Base-by-base conservation (phyloP, 345 rosid species). In the Linum usitatissimum region DNA sequence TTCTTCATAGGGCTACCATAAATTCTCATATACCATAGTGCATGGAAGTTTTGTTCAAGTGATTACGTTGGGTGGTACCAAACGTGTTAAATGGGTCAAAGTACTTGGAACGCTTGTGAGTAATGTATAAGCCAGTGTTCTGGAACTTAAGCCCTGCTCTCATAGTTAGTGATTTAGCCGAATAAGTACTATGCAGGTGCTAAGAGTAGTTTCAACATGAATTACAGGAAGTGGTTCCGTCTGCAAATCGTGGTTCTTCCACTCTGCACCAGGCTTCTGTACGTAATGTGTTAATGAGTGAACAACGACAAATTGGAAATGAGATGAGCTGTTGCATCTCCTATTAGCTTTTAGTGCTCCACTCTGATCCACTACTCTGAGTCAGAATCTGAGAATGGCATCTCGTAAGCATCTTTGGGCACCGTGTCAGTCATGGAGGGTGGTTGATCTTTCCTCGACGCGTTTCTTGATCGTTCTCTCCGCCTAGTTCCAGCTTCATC, bases 371-470 rank as follows among this genome's bases (percentile, higher is more conserved):
- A 42, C 70, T 79, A 84, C 28, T 86, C 81, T 2, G 87, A 70
- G 57, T 86, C 95, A 13, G 96, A 84, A 69, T 83, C 91, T 23
- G 86, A 77, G 18, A 84, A 61, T 0, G 85, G 83, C 82, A 79
- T 68, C 67, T 91, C 89, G 67, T 74, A 75, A 60, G 89, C 84
- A 80, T 84, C 81, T 75, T 67, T 78, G 58, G 95, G 96, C 57
- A 81, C 87, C 53, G 19, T 53, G 68, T 92, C 95, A 8, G 96
- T 84, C 38, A 92, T 73, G 6, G 93, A 88, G 66, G 91, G 65
- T 63, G 91, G 75, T 57, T 6, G 40, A 63, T 81, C 79, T 67
- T 69, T 67, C 30, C 63, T 72, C 2, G 75, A 62, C 40, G 67
- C 48, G 9, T 64, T 75, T 65, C 79, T 79, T 68, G 57, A 14